Evolutionary conservation across 164 flowering plant genomes (phyloP), one percentile per base, ranked within the genome.

Genomic region (Magnolia sinica): DNA sequence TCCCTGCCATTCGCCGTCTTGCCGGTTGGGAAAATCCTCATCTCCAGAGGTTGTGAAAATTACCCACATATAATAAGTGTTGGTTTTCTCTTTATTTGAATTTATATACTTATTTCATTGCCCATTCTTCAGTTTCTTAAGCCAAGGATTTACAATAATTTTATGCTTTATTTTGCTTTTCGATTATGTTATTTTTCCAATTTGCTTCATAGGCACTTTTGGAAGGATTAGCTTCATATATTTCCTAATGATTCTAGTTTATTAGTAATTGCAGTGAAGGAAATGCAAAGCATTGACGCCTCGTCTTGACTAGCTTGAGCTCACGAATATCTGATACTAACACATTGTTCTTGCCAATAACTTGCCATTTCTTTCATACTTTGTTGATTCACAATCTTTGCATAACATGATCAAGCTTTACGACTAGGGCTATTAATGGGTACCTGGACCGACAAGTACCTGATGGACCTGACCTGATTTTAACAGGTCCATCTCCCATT

Each of bases 11-110:
- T 76, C 95, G 92, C 70, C 81, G 58, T 76, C 90, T 94, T 85
- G 82, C 95, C 76, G 97, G 97, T 78, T 94, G 98, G 99, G 79
- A 68, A 68, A 89, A 89, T 77, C 92, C 98, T 81, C 86, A 85
- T 74, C 93, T 81, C 68, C 80, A 82, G 75, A 92, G 98, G 98
- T 95, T 76, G 79, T 74, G 77, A 67, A 66, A 68, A 29, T 55
- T 81, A 81, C 73, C 22, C n/a, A n/a, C 52, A 63, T 37, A 37
- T 37, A 37, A 37, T 31, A 2, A 37, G 9, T 7, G 1, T 22
- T 7, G 22, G 37, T 63, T 74, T 77, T 45, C 18, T 64, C 50
- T 68, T 69, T 37, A 31, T 78, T 31, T 52, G 10, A 52, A 37
- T 5, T n/a, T 14, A 37, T 71, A 71, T 10, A 20, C 8, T 51